Conservation (phyloP, 176 grass and related monocot genomes). For the Cenchrus purpureus region DNA sequence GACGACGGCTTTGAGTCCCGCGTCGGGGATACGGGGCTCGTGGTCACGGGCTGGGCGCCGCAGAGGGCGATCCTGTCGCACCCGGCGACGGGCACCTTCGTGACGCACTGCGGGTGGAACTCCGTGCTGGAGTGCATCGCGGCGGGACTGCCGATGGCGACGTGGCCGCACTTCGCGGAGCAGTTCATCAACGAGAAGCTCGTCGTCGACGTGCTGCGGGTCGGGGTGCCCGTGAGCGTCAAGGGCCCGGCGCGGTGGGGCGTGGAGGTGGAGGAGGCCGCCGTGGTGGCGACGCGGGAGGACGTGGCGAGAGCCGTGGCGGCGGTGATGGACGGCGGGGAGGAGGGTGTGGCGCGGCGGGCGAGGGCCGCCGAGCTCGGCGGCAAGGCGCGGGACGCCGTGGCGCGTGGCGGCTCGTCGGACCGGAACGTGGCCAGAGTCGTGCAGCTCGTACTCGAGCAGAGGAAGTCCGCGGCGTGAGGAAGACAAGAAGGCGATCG, state of each 20-base stretch:
- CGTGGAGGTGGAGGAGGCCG: slow-evolving; percentile 14
- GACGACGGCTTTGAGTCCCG: slow-evolving; percentile 55
- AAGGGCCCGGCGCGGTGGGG: slow-evolving; percentile 20
- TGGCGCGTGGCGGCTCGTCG: slow-evolving; percentile 52
- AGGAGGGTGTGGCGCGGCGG: slow-evolving; percentile 32
- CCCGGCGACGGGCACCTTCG: slow-evolving; percentile 30
- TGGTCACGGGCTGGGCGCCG: slow-evolving; percentile 50
- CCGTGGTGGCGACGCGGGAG: background rate
- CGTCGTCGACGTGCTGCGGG: slow-evolving; percentile 22
- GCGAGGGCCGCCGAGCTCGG: slow-evolving; percentile 35
- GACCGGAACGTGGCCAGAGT: slow-evolving; percentile 41
- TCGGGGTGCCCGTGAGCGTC: slow-evolving; percentile 33
- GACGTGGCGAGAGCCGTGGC: slow-evolving; percentile 43
- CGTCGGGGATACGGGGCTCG: slow-evolving; percentile 40
- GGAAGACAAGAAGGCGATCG: too few species aligned
- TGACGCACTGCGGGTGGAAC: slow-evolving; percentile 65
- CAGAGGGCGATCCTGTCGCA: slow-evolving; percentile 54
- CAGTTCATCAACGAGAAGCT: slow-evolving; percentile 56
- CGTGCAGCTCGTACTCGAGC: slow-evolving; percentile 20
- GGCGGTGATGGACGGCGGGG: slow-evolving; percentile 38
- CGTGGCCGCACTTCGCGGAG: slow-evolving; percentile 48
- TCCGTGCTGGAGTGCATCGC: slow-evolving; percentile 47
- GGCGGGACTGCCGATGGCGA: slow-evolving; percentile 38
- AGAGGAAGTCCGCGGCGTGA: background rate
- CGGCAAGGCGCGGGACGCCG: slow-evolving; percentile 32